Evolutionary conservation across 352 stramenopile genomes (phyloP).

Genomic region (Phytophthora capsici): DNA sequence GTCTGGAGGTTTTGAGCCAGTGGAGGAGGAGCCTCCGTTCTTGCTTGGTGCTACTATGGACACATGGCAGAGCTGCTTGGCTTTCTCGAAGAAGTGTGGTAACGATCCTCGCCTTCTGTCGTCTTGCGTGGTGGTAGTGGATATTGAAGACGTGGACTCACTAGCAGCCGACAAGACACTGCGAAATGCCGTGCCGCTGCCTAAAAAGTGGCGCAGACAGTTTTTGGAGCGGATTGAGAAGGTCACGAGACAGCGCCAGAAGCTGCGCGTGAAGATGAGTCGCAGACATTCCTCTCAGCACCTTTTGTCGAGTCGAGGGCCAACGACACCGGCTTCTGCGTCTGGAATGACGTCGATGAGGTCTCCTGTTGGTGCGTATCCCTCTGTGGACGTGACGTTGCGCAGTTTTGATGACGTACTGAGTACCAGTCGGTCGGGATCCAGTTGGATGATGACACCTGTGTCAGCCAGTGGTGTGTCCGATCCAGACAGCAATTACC

Average conservation of each 20-base stretch:
- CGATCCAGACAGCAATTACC: constrained; percentile 37
- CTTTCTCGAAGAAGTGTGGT: constrained; percentile 50
- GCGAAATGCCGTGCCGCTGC: constrained; percentile 61
- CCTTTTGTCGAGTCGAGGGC: constrained; percentile 35
- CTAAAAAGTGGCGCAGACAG: constrained; percentile 79
- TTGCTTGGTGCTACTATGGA: constrained; percentile 69
- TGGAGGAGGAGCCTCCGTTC: constrained; percentile 65
- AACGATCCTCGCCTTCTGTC: constrained; percentile 60
- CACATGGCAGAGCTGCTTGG: constrained; percentile 72
- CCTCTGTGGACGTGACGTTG: constrained; percentile 34
- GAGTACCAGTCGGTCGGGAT: constrained; percentile 52
- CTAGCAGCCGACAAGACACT: constrained; percentile 65
- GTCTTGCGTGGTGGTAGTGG: constrained; percentile 70
- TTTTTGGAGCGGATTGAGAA: constrained; percentile 81
- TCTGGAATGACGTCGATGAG: constrained; percentile 43
- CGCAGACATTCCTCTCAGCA: constrained; percentile 39
- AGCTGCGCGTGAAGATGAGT: constrained; percentile 59
- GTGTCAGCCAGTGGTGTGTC: constrained; percentile 26
- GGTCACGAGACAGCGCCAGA: constrained; percentile 64
- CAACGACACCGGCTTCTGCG: constrained; percentile 41
- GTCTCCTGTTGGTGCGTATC: constrained; percentile 41
- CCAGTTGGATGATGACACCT: constrained; percentile 43
- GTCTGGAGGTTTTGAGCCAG: constrained; percentile 4
- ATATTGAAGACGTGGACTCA: constrained; percentile 63
- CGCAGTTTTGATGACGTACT: constrained; percentile 51